phyloP scores from a whole-genome alignment of 768 basidiomycete genomes.

The Psilocybe azurescens region DNA sequence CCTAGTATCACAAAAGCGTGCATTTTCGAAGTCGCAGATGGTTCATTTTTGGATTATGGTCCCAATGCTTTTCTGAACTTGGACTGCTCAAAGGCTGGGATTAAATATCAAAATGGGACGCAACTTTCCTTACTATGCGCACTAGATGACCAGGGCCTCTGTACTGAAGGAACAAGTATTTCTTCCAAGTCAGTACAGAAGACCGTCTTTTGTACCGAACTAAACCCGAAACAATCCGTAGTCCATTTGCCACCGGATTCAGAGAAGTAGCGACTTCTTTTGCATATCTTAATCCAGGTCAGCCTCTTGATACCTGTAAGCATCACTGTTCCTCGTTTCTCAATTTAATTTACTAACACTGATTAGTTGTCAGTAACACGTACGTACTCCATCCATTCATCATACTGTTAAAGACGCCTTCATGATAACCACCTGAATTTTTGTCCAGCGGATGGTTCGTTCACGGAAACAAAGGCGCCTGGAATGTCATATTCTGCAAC shows the following conservation, averaged over 20 bases:
- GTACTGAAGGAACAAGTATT: background rate
- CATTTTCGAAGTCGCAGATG: background rate
- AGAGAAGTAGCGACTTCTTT: slow-evolving; percentile 1
- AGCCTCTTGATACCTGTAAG: background rate
- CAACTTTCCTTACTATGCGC: background rate
- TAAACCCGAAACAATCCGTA: background rate
- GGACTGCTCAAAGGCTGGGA: too few species aligned
- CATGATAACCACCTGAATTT: background rate
- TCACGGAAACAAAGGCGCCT: slow-evolving; percentile 1
- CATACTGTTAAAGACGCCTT: background rate
- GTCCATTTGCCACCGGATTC: background rate
- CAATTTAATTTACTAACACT: background rate
- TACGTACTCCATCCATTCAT: background rate
- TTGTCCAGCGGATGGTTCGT: slow-evolving; percentile 4
- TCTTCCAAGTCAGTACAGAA: too few species aligned
- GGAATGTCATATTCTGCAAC: too few species aligned
- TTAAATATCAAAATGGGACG: background rate
- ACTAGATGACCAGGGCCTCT: slow-evolving; percentile 1
- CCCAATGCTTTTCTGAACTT: background rate
- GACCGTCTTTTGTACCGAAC: too few species aligned
- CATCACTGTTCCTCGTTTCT: background rate
- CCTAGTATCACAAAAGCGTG: slow-evolving; percentile 6
- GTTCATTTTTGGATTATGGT: background rate
- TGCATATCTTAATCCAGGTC: background rate
- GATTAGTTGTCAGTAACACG: slow-evolving; percentile 1